Percentiles rank a stretch among this genome's conserved stretches.
Evolutionary conservation across 371 early-diverging fungal species (phyloP).

Genomic region (Actinomucor elegans): DNA sequence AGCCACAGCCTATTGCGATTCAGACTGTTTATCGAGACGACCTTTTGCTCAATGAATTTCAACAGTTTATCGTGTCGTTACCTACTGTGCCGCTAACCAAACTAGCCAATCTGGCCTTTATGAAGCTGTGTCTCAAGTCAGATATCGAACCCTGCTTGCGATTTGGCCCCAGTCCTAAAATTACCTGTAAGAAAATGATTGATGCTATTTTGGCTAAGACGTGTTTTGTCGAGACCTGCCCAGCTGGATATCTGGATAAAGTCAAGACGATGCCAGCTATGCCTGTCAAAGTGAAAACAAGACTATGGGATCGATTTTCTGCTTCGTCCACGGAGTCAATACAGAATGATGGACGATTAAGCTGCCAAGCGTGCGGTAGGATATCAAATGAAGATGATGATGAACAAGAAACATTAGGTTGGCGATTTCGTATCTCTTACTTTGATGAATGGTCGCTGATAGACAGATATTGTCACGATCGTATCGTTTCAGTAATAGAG

Average conservation of each 20-base stretch:
- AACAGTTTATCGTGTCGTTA: conserved; percentile 9
- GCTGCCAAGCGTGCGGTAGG: conserved; percentile 51
- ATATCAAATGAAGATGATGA: background rate
- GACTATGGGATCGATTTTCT: conserved; percentile 25
- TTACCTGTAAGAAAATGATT: conserved; percentile 73
- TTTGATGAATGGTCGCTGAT: conserved; percentile 76
- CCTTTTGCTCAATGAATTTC: conserved; percentile 17
- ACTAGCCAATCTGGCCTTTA: conserved; percentile 13
- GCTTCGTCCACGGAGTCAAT: conserved; percentile 15
- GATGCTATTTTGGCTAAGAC: conserved; percentile 81
- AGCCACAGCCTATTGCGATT: conserved; percentile 7
- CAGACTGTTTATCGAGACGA: conserved; percentile 1
- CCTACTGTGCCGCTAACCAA: conserved; percentile 2
- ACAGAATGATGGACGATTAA: background rate
- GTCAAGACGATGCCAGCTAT: background rate
- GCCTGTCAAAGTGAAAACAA: background rate
- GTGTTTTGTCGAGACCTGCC: conserved; percentile 43
- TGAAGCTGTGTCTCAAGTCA: conserved; percentile 51
- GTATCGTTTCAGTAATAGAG: conserved; percentile 79
- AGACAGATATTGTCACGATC: conserved; percentile 78
- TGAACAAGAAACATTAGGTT: conserved; percentile 21
- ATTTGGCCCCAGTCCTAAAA: conserved; percentile 86
- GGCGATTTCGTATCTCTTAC: conserved; percentile 72
- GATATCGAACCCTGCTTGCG: conserved; percentile 80
- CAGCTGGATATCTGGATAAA: conserved; percentile 2